A percentile compares a stretch with the other conserved stretches of the same genome.
Conservation (phyloP, 2,329 filamentous ascomycete genomes). For the Tolypocladium guangdongense region DNA sequence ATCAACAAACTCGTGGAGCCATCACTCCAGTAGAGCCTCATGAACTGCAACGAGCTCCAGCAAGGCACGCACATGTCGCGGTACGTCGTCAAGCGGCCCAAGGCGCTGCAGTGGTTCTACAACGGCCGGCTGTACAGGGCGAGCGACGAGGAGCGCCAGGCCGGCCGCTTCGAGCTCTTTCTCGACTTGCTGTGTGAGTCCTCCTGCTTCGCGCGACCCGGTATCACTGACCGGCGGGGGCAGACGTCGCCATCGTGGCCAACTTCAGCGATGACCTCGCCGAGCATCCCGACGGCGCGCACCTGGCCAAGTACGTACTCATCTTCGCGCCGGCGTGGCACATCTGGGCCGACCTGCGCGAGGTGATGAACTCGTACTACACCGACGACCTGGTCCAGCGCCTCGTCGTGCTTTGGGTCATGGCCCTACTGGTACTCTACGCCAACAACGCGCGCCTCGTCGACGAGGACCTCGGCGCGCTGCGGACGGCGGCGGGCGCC, state of each 20-base stretch:
- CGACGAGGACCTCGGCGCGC: slow-evolving; percentile 29
- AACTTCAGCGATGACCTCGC: slow-evolving; percentile 37
- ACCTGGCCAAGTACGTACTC: slow-evolving; percentile 36
- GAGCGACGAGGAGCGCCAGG: slow-evolving; percentile 31
- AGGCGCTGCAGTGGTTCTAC: slow-evolving; percentile 35
- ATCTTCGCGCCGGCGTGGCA: slow-evolving; percentile 38
- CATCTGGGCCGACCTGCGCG: slow-evolving; percentile 37
- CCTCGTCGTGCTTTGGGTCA: slow-evolving; percentile 36
- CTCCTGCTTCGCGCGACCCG: too few species aligned
- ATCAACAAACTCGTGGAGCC: too few species aligned
- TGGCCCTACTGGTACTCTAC: slow-evolving; percentile 36
- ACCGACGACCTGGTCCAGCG: slow-evolving; percentile 37
- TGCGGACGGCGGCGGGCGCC: slow-evolving; percentile 33
- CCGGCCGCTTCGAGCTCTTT: slow-evolving; percentile 36
- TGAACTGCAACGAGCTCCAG: slow-evolving; percentile 28
- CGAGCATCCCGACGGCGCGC: slow-evolving; percentile 30
- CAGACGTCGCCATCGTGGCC: slow-evolving; percentile 35
- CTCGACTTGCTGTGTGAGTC: slow-evolving; percentile 33
- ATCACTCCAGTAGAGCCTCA: slow-evolving; percentile 3
- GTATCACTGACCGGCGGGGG: too few species aligned
- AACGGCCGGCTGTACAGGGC: slow-evolving; percentile 28
- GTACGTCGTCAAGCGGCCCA: slow-evolving; percentile 24
- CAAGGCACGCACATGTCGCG: slow-evolving; percentile 16
- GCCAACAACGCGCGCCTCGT: slow-evolving; percentile 34
- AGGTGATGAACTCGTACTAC: slow-evolving; percentile 42